Percentiles rank a stretch among this genome's conserved stretches.
phyloP scores from a whole-genome alignment of 257 asterid genomes.

The Primulina eburnea region DNA sequence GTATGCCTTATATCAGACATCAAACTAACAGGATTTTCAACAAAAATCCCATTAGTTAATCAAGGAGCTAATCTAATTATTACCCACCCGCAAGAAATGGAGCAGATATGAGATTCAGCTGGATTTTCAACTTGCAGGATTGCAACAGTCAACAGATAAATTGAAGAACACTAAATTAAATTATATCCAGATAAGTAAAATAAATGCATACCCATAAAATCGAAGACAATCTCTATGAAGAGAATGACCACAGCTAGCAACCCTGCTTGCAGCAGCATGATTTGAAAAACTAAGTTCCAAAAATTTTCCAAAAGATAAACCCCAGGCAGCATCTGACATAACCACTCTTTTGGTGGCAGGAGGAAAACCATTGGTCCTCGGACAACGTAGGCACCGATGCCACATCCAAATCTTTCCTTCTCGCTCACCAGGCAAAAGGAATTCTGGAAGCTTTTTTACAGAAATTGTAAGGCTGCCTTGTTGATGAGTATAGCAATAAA shows the following conservation, averaged over 20 bases:
- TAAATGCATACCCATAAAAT: constrained; percentile 59
- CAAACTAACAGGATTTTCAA: too few species aligned
- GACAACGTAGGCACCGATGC: constrained; percentile 83
- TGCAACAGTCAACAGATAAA: constrained; percentile 5
- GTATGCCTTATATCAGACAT: too few species aligned
- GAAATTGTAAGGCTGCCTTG: constrained; percentile 79
- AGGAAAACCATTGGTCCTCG: constrained; percentile 61
- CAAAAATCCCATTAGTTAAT: too few species aligned
- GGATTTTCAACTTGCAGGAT: constrained; percentile 15
- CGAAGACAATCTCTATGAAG: constrained; percentile 85
- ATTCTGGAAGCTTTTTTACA: constrained; percentile 49
- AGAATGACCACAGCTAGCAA: constrained; percentile 83
- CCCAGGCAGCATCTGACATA: constrained; percentile 84
- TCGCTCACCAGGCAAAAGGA: constrained; percentile 58
- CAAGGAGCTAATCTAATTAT: too few species aligned
- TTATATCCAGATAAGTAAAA: constrained; percentile 2
- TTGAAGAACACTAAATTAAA: constrained; percentile 4
- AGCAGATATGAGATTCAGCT: constrained; percentile 18
- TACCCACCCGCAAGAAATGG: neutral
- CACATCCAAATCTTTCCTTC: constrained; percentile 87
- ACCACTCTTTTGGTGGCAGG: constrained; percentile 63
- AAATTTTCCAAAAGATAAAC: constrained; percentile 73
- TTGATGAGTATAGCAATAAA: constrained; percentile 72
- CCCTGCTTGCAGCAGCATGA: constrained; percentile 84
- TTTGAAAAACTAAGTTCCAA: constrained; percentile 80